These are phyloP conservation scores for Globisporangium iwayamae DNA, from an alignment of 352 stramenopile genomes.

Conservation along the genomic window DNA sequence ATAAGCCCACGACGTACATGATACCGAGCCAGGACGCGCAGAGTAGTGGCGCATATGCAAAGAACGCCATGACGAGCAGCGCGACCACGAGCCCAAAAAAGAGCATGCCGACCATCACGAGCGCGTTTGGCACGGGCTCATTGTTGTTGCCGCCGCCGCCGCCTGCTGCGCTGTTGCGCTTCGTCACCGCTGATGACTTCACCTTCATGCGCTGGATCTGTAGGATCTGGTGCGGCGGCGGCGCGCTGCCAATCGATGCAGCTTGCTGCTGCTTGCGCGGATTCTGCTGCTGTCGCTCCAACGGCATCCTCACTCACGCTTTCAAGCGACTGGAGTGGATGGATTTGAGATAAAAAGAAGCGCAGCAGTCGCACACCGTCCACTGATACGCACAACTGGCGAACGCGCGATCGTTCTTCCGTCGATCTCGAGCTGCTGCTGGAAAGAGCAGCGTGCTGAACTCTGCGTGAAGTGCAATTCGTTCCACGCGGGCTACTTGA, in stretches of 20 bases:
- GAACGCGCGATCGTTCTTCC: background rate
- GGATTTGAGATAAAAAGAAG: background rate
- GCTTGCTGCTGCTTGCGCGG: slow-evolving; percentile 2
- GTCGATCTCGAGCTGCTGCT: background rate
- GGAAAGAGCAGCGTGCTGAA: background rate
- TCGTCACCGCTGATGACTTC: slow-evolving; percentile 12
- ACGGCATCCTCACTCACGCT: slow-evolving; percentile 5
- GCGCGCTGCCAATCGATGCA: slow-evolving; percentile 2
- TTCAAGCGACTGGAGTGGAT: background rate
- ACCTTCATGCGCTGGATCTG: slow-evolving; percentile 46
- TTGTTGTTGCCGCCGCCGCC: slow-evolving; percentile 12
- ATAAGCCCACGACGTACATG: slow-evolving; percentile 79
- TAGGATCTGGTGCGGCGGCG: slow-evolving; percentile 36
- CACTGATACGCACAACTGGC: background rate
- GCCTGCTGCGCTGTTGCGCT: slow-evolving; percentile 14
- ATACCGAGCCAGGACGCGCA: slow-evolving; percentile 80
- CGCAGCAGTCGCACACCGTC: background rate
- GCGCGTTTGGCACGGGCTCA: slow-evolving; percentile 49
- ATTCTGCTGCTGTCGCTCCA: slow-evolving; percentile 24
- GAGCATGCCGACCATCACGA: slow-evolving; percentile 71
- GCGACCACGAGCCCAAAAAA: slow-evolving; percentile 58
- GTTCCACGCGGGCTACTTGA: background rate
- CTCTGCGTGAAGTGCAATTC: background rate
- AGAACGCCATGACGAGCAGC: slow-evolving; percentile 78
- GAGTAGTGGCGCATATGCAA: slow-evolving; percentile 73